A percentile compares a stretch with the other conserved stretches of the same genome.
Conservation (phyloP, 2,329 filamentous ascomycete genomes). For the Tolypocladium ovalisporum region DNA sequence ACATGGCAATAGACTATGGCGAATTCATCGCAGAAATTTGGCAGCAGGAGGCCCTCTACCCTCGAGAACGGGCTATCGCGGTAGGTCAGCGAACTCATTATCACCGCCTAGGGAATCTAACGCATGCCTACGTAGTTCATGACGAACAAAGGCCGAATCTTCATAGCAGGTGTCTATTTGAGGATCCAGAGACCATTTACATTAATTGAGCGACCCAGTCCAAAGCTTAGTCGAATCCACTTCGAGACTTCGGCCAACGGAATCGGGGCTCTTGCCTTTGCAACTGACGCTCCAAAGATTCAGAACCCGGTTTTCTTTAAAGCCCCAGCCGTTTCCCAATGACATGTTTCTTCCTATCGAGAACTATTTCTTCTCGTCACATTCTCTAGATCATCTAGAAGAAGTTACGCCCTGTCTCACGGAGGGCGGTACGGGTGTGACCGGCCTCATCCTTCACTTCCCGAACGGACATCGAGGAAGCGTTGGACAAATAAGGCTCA, state of each 20-base stretch:
- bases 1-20: neutral
- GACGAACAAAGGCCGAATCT: neutral
- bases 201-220: neutral
- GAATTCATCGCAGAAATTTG: neutral
- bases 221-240: neutral
- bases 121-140: neutral
- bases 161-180: neutral
- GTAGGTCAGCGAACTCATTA: neutral
- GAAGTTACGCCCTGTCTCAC: neutral
- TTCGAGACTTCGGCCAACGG: neutral
- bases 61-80: neutral
- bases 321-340: neutral
- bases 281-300: neutral
- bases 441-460: neutral
- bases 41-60: neutral
- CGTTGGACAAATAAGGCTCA: neutral
- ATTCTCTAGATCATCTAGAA: neutral
- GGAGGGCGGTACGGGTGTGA: neutral
- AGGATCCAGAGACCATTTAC: neutral
- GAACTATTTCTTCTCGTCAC: neutral
- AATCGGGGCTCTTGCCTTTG: neutral
- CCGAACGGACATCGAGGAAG: neutral
- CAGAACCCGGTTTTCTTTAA: neutral
- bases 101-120: neutral
- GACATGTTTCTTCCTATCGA: neutral